Percentiles rank a stretch among this genome's conserved stretches.
These are phyloP conservation scores for Collariella sp. DNA, from an alignment of 495 filamentous ascomycete genomes.

Conservation along the genomic window DNA sequence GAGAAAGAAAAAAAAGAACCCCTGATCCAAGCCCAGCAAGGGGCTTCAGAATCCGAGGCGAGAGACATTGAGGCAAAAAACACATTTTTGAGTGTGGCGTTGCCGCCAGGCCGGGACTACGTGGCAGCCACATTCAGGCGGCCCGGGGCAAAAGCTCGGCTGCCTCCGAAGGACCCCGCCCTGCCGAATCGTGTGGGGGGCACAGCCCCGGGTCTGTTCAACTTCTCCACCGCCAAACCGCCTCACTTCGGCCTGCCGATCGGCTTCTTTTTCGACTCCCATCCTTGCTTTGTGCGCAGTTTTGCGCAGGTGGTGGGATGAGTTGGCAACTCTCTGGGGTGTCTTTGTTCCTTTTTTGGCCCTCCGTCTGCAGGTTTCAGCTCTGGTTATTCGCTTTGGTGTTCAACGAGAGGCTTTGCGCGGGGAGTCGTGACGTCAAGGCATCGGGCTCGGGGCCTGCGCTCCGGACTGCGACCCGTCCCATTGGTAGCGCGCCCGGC, in stretches of 20 bases:
- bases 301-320: not conserved
- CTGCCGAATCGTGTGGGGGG: not conserved
- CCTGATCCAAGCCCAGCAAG: not conserved
- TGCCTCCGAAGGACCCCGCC: not conserved
- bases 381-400: not conserved
- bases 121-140: slow-evolving; percentile 3
- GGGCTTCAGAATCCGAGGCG: too few relatives aligned
- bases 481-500: slow-evolving; percentile 5
- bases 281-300: not conserved
- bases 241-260: slow-evolving; percentile 1
- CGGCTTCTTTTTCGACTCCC: not conserved
- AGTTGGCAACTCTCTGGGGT: not conserved
- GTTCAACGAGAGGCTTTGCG: not conserved
- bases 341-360: not conserved
- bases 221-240: not conserved
- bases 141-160: not conserved
- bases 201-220: not conserved
- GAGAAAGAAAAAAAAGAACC: not conserved
- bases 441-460: not conserved
- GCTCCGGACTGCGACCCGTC: slow-evolving; percentile 3
- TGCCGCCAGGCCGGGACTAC: not conserved
- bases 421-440: slow-evolving; percentile 1
- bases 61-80: not conserved
- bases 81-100: not conserved
- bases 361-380: slow-evolving; percentile 2